These are phyloP conservation scores for Phytopythium chamaehyphon DNA, from an alignment of 352 stramenopile species.

Conservation along the genomic window DNA sequence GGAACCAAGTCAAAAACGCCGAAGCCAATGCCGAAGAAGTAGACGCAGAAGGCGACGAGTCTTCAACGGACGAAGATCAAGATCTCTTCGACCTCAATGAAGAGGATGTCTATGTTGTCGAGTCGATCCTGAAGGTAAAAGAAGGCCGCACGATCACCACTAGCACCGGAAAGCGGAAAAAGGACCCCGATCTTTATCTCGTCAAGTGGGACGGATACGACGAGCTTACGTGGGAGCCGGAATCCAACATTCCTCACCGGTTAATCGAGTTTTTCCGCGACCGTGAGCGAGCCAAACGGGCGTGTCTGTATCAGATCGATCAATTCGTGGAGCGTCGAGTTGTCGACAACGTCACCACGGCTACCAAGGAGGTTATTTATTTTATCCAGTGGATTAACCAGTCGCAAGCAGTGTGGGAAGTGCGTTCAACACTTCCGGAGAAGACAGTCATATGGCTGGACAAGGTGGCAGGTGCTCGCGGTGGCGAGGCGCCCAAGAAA, in stretches of 20 bases:
- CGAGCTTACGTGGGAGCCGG: conserved; percentile 75
- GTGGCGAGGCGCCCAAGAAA: conserved; percentile 25
- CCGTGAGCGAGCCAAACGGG: conserved; percentile 41
- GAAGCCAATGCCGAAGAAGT: conserved; percentile 38
- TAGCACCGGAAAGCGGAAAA: conserved; percentile 23
- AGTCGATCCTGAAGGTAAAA: conserved; percentile 70
- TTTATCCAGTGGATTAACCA: conserved; percentile 65
- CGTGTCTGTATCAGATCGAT: conserved; percentile 54
- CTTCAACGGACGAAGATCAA: conserved; percentile 61
- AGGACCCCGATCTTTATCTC: conserved; percentile 66
- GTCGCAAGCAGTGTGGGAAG: conserved; percentile 45
- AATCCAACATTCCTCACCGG: conserved; percentile 59
- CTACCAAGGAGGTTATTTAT: conserved; percentile 57
- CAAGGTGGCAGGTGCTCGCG: conserved; percentile 47
- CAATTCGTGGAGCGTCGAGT: conserved; percentile 43
- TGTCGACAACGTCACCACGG: conserved; percentile 59
- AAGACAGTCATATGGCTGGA: conserved; percentile 67
- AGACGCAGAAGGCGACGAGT: conserved; percentile 29
- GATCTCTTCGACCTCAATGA: conserved; percentile 70
- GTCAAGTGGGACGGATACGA: conserved; percentile 81
- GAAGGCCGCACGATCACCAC: conserved; percentile 39
- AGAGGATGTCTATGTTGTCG: conserved; percentile 70
- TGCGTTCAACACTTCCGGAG: conserved; percentile 40
- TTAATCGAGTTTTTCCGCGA: conserved; percentile 57
- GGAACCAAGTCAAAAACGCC: too few species aligned